A percentile compares a stretch with the other conserved stretches of the same genome.
Evolutionary conservation across 257 asterid species (phyloP).

Genomic region (Catharanthus roseus): DNA sequence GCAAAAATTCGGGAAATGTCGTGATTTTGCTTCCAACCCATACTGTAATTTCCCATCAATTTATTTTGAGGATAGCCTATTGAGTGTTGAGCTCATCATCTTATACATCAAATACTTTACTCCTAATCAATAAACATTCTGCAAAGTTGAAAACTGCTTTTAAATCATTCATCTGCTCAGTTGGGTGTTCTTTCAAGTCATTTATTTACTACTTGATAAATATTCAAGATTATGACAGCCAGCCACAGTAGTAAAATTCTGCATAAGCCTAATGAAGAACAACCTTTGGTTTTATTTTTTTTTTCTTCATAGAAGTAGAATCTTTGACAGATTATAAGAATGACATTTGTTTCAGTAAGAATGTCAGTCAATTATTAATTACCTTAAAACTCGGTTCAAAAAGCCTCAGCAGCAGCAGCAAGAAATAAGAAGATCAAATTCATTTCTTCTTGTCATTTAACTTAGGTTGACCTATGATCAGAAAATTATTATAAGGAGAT

Average conservation of each 20-base stretch:
- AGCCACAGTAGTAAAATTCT: not conserved
- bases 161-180: not conserved
- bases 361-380: slow-evolving; percentile 10
- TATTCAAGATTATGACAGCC: not conserved
- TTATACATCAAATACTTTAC: no score
- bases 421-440: not conserved
- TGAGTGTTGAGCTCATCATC: no score
- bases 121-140: no score
- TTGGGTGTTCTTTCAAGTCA: not conserved
- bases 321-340: slow-evolving; percentile 1
- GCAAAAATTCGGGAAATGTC: no score
- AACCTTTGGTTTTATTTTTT: not conserved
- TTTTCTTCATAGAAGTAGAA: not conserved
- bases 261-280: not conserved
- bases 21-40: no score
- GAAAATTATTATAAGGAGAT: slow-evolving; percentile 26
- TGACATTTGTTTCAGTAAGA: not conserved
- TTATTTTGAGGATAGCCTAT: no score
- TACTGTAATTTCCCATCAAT: no score
- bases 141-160: not conserved
- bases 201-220: no score
- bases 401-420: not conserved
- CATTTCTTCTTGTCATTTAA: slow-evolving; percentile 2
- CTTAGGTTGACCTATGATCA: slow-evolving; percentile 47
- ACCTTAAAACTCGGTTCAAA: not conserved